phyloP scores from a whole-genome alignment of 1,139 yeast genomes.

The Diutina rugosa region DNA sequence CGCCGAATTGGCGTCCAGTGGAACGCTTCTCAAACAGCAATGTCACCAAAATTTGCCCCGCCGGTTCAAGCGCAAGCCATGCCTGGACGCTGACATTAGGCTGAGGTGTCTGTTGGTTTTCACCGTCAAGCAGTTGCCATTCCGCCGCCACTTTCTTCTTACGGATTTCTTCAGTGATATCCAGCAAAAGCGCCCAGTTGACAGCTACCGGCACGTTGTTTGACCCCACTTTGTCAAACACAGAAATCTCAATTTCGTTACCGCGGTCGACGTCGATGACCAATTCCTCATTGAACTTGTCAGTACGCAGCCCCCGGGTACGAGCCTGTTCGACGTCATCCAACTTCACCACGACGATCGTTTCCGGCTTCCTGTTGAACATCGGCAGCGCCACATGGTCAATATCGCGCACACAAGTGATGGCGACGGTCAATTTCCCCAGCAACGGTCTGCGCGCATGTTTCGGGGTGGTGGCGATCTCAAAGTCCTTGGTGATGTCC shows the following conservation, averaged over 20 bases:
- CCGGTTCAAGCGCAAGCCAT: constrained; percentile 93
- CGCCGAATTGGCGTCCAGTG: constrained; percentile 24
- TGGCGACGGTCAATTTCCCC: constrained; percentile 60
- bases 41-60: constrained; percentile 74
- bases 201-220: constrained; percentile 79
- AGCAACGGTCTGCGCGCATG: constrained; percentile 72
- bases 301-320: constrained; percentile 65
- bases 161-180: constrained; percentile 87
- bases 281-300: constrained; percentile 78
- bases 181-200: constrained; percentile 81
- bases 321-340: constrained; percentile 77
- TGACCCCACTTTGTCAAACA: constrained; percentile 66
- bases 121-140: constrained; percentile 8
- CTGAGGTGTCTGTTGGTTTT: neutral
- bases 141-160: constrained; percentile 77
- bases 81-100: constrained; percentile 10
- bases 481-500: constrained; percentile 47
- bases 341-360: constrained; percentile 62
- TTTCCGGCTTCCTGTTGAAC: constrained; percentile 70
- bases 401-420: constrained; percentile 73
- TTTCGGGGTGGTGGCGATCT: constrained; percentile 50
- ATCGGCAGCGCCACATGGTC: constrained; percentile 83
- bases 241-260: constrained; percentile 78
- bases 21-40: constrained; percentile 67
- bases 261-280: constrained; percentile 77